Conservation (phyloP, 1,284 basidiomycete species). For the Porogramme epimiltina region DNA sequence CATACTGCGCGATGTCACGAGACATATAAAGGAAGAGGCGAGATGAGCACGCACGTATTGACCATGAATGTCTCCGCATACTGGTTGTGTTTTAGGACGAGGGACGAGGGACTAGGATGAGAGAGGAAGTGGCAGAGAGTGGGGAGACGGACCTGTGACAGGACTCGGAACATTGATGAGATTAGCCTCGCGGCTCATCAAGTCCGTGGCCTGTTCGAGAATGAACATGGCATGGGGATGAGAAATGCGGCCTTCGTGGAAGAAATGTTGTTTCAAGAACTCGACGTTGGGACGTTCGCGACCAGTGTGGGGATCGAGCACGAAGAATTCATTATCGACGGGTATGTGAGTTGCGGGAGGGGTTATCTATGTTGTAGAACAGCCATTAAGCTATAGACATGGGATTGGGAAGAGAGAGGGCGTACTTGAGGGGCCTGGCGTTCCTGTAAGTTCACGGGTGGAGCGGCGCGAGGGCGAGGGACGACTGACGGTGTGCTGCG, state of each 20-base stretch:
- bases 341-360: slow-evolving; percentile 35
- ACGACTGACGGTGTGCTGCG: slow-evolving; percentile 21
- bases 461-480: slow-evolving; percentile 15
- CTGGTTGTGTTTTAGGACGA: slow-evolving; percentile 40
- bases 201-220: slow-evolving; percentile 73
- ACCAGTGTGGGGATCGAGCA: slow-evolving; percentile 34
- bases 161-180: slow-evolving; percentile 88
- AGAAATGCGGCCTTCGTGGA: slow-evolving; percentile 85
- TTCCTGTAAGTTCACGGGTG: slow-evolving; percentile 22
- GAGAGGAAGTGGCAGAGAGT: neutral
- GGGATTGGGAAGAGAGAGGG: neutral
- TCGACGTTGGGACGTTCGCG: slow-evolving; percentile 74
- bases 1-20: slow-evolving; percentile 55
- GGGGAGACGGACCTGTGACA: slow-evolving; percentile 78
- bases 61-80: slow-evolving; percentile 97
- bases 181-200: slow-evolving; percentile 85
- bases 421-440: slow-evolving; percentile 24
- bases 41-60: slow-evolving; percentile 80
- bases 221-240: slow-evolving; percentile 91
- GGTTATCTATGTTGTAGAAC: slow-evolving; percentile 24
- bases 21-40: neutral
- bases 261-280: slow-evolving; percentile 92
- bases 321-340: slow-evolving; percentile 39
- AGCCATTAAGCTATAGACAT: neutral
- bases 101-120: no score